Evolutionary conservation across 2,329 filamentous ascomycete species (phyloP).

Genomic region (Epichloe sp.): DNA sequence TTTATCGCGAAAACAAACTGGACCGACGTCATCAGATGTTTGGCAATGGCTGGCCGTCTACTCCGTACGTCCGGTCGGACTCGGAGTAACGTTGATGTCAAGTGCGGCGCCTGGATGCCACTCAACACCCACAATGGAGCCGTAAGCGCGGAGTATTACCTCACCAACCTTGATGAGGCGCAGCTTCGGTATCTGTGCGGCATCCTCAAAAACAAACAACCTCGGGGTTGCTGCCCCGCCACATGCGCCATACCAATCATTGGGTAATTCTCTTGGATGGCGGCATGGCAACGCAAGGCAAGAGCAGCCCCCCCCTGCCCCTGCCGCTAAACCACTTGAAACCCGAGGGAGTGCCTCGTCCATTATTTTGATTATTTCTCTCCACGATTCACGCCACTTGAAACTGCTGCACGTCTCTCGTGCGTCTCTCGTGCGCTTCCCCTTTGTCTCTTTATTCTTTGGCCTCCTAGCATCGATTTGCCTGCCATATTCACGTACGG

Average conservation of each 20-base stretch:
- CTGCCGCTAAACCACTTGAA: conserved; percentile 1
- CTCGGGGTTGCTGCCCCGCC: not conserved
- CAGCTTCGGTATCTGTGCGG: too few species aligned
- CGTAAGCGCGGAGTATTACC: too few species aligned
- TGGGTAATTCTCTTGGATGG: too few species aligned
- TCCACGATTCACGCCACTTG: not conserved
- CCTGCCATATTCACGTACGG: not conserved
- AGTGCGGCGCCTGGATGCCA: too few species aligned
- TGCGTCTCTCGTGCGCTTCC: not conserved
- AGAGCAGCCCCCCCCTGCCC: not conserved
- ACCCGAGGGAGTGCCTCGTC: not conserved
- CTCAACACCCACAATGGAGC: too few species aligned
- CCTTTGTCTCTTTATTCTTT: not conserved
- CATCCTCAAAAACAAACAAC: too few species aligned
- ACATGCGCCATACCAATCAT: not conserved
- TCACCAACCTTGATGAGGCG: too few species aligned
- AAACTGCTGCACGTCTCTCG: not conserved
- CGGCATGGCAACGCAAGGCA: not conserved
- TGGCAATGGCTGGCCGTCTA: not conserved
- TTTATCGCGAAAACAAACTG: not conserved
- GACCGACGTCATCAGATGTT: not conserved
- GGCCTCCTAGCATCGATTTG: not conserved
- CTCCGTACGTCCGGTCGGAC: too few species aligned
- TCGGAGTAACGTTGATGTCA: too few species aligned
- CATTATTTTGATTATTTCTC: not conserved